Percentiles rank a stretch among this genome's conserved stretches.
These are phyloP conservation scores for Perkinsus marinus DNA, from an alignment of 169 alveolate species.

Conservation along the genomic window DNA sequence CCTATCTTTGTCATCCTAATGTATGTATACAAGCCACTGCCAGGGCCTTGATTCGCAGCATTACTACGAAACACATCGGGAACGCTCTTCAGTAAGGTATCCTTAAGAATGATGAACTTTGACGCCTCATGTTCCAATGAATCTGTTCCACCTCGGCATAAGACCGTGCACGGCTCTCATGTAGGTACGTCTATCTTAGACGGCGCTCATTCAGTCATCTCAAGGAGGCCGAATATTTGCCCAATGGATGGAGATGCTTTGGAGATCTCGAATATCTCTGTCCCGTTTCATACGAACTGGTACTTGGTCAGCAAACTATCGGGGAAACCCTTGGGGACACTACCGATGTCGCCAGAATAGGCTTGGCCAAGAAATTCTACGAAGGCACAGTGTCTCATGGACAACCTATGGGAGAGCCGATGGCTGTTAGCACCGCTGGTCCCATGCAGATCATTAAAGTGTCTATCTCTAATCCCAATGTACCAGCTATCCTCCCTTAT, in stretches of 20 bases:
- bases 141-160: background rate
- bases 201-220: background rate
- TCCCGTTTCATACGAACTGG: background rate
- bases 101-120: too few species aligned
- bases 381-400: background rate
- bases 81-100: background rate
- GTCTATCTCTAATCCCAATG: background rate
- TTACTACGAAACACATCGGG: background rate
- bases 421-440: background rate
- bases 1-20: background rate
- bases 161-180: background rate
- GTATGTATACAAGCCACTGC: background rate
- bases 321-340: background rate
- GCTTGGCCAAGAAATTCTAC: background rate
- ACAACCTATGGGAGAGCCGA: background rate
- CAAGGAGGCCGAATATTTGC: background rate
- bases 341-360: background rate
- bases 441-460: background rate
- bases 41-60: background rate
- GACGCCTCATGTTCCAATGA: too few species aligned
- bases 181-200: background rate
- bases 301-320: background rate
- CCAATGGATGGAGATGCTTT: background rate
- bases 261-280: background rate
- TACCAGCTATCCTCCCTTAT: background rate